A percentile compares a stretch with the other conserved stretches of the same genome.
These are phyloP conservation scores for Leishmania tarentolae DNA, from an alignment of 208 protist genomes.

Conservation along the genomic window DNA sequence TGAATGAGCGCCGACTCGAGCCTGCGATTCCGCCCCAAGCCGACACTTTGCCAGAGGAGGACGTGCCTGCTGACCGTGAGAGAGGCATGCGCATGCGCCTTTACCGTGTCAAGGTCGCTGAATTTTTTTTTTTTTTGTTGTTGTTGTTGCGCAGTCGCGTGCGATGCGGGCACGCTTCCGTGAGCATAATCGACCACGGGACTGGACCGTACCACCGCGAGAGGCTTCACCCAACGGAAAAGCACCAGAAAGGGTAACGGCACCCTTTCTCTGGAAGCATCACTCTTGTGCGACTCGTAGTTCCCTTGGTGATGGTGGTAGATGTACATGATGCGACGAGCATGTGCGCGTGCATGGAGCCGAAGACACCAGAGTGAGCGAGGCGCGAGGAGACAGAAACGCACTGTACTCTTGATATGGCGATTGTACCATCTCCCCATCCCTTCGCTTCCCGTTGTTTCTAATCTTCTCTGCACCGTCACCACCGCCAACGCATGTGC, in stretches of 20 bases:
- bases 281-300: no score
- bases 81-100: neutral
- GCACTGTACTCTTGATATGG: neutral
- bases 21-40: neutral
- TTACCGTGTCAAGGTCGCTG: neutral
- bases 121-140: no score
- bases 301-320: neutral
- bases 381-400: neutral
- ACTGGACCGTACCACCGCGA: neutral
- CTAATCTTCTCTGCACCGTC: neutral
- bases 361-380: neutral
- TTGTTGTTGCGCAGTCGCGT: neutral
- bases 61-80: neutral
- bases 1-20: neutral
- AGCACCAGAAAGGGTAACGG: neutral
- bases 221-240: neutral
- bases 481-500: neutral
- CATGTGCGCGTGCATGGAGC: neutral
- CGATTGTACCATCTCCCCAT: neutral
- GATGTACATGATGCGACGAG: neutral
- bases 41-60: neutral
- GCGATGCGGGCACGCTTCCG: neutral
- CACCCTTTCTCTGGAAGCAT: neutral
- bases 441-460: neutral
- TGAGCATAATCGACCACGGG: neutral